Evolutionary conservation across 2,329 filamentous ascomycete species (phyloP), one percentile per base, ranked within the genome.

Genomic region (Ophiostoma sp.): DNA sequence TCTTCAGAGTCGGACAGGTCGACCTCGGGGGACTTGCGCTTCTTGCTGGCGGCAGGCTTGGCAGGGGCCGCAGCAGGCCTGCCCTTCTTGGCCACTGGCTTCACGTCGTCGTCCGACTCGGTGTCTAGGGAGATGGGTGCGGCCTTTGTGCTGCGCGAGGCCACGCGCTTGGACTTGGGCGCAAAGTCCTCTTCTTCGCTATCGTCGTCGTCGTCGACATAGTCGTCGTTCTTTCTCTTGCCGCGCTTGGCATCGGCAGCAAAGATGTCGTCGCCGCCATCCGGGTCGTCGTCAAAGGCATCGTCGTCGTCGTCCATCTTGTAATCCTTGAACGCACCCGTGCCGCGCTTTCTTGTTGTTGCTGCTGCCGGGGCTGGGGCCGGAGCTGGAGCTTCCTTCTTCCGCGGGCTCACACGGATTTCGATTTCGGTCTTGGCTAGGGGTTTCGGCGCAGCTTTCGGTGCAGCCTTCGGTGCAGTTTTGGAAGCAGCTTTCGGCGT

Each of bases 211-310:
- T 57, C 54, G 72, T 90, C 90, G 71, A 86, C 84, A 70, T 94
- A 92, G 69, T 92, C 89, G 76, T 95, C 91, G 57, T 88, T 88
- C 75, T 88, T 90, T 67, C 86, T 84, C 77, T 88, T 92, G 64
- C 86, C 82, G 67, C 85, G 85, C 76, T 88, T 90, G 44, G 85
- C 85, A 73, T 92, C 88, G 4, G 90, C 89, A 17, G 89, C 90
- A 78, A 94, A 94, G 27, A 97, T 93, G 75, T 97, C 94, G 73
- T 93, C 90, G n/a, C 87, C 90, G 3, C 86, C 89, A 64, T 92
- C 87, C 7, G 86, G 87, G 69, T 91, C 90, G 27, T 92, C 86
- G 74, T 90, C 79, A 71, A 85, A 87, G 5, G 83, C 84, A 75
- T 87, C 84, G 10, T 84, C 83, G 71, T 87, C 85, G 48, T 86